phyloP scores from a whole-genome alignment of 306 rosid genomes.

The Carpinus fangiana region DNA sequence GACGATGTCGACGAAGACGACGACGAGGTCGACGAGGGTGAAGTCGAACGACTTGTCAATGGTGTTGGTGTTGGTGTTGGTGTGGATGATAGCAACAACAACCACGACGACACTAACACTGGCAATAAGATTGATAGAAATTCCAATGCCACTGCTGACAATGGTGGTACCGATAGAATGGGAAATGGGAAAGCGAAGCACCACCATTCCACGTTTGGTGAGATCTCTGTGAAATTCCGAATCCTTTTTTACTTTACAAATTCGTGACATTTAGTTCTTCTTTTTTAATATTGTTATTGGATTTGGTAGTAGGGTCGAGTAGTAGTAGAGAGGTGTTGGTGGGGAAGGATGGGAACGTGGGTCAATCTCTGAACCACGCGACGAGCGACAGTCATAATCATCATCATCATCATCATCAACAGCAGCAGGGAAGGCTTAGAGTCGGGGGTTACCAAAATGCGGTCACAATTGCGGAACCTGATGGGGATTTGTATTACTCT shows the following conservation, averaged over 20 bases:
- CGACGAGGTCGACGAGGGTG: constrained; percentile 49
- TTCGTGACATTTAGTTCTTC: not conserved
- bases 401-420: constrained; percentile 44
- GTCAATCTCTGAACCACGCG: constrained; percentile 42
- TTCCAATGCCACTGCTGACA: not conserved
- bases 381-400: constrained; percentile 45
- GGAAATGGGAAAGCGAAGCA: constrained; percentile 69
- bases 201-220: constrained; percentile 70
- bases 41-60: constrained; percentile 48
- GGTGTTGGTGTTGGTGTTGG: constrained; percentile 30
- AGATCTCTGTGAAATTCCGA: constrained; percentile 23
- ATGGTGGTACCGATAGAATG: constrained; percentile 42
- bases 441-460: constrained; percentile 58
- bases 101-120: constrained; percentile 25
- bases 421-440: constrained; percentile 58
- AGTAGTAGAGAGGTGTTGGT: constrained; percentile 47
- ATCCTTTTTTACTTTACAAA: constrained; percentile 19
- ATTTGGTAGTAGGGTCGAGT: constrained; percentile 52
- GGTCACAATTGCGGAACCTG: constrained; percentile 64
- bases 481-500: constrained; percentile 77
- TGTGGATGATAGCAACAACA: constrained; percentile 41
- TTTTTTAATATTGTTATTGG: constrained; percentile 19
- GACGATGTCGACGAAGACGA: constrained; percentile 62
- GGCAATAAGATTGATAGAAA: constrained; percentile 10
- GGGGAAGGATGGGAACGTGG: constrained; percentile 59